phyloP scores from a whole-genome alignment of 805 yeast genomes.

The Isabelozyma rhagii region DNA sequence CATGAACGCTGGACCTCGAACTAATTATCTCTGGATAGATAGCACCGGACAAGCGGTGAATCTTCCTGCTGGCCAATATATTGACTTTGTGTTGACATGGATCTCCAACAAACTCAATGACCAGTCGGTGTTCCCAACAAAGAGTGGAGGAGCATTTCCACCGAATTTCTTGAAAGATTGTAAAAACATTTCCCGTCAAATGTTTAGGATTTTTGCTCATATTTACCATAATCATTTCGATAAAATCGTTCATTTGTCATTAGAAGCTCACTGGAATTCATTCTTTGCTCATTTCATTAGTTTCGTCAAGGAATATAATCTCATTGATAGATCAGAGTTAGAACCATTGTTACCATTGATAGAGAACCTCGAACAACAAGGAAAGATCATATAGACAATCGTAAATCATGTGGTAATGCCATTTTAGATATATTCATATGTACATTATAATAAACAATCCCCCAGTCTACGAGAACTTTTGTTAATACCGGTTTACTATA shows the following conservation, averaged over 20 bases:
- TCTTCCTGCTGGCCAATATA: conserved; percentile 89
- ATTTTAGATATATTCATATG: not conserved
- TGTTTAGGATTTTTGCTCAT: conserved; percentile 95
- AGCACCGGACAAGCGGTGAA: conserved; percentile 72
- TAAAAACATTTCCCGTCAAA: conserved; percentile 82
- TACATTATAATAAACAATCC: not conserved
- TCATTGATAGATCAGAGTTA: conserved; percentile 76
- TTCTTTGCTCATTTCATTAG: conserved; percentile 92
- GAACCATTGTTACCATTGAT: conserved; percentile 77
- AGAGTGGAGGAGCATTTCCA: conserved; percentile 86
- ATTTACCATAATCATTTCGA: conserved; percentile 94
- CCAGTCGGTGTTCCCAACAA: conserved; percentile 87
- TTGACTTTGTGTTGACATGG: conserved; percentile 90
- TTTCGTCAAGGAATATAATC: conserved; percentile 77
- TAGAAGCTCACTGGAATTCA: conserved; percentile 98
- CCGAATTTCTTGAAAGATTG: conserved; percentile 78
- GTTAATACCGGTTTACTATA: too few species aligned
- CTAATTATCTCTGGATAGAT: conserved; percentile 90
- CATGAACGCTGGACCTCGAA: conserved; percentile 93
- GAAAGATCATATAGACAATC: conserved; percentile 55
- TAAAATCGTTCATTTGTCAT: conserved; percentile 80
- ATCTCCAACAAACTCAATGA: conserved; percentile 84
- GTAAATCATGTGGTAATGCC: too few species aligned
- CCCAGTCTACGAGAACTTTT: too few species aligned
- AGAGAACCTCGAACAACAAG: conserved; percentile 78